A percentile compares a stretch with the other conserved stretches of the same genome.
Conservation (phyloP, 768 basidiomycete genomes). For the Leucosporidium yakuticum region DNA sequence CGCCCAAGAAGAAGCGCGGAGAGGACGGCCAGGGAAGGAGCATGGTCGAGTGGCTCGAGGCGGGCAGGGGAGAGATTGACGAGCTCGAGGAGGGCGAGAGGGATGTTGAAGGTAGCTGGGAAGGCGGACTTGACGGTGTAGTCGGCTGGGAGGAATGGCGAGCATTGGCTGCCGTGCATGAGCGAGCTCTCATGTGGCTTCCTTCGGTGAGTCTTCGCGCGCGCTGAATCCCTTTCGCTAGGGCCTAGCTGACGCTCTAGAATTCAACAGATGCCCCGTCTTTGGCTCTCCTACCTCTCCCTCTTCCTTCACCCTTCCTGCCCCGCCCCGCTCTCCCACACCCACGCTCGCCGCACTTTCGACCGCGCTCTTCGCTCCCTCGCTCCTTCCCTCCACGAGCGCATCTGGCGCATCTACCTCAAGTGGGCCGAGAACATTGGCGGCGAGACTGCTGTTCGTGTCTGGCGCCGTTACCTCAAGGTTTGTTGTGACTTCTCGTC, state of each 20-base stretch:
- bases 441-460: slow-evolving; percentile 62
- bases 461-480: slow-evolving; percentile 78
- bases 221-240: too few relatives aligned
- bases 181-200: slow-evolving; percentile 89
- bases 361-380: slow-evolving; percentile 90
- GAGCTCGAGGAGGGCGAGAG: slow-evolving; percentile 31
- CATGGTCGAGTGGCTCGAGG: slow-evolving; percentile 32
- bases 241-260: background rate
- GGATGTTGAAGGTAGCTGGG: slow-evolving; percentile 52
- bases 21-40: slow-evolving; percentile 47
- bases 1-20: slow-evolving; percentile 81
- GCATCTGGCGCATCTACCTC: slow-evolving; percentile 89
- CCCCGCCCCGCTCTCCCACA: slow-evolving; percentile 72
- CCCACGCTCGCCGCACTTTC: slow-evolving; percentile 87
- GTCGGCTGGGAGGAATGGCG: slow-evolving; percentile 98
- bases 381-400: slow-evolving; percentile 81
- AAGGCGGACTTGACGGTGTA: slow-evolving; percentile 73
- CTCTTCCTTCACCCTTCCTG: slow-evolving; percentile 84
- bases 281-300: slow-evolving; percentile 91
- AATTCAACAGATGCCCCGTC: slow-evolving; percentile 65
- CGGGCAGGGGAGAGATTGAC: slow-evolving; percentile 42
- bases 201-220: slow-evolving; percentile 60
- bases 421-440: slow-evolving; percentile 82
- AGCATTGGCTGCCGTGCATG: slow-evolving; percentile 74
- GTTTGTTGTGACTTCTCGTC: slow-evolving; percentile 56